Evolutionary conservation across 2,329 filamentous ascomycete species (phyloP), one percentile per base, ranked within the genome.

Genomic region (Amesomyces nigricolor): DNA sequence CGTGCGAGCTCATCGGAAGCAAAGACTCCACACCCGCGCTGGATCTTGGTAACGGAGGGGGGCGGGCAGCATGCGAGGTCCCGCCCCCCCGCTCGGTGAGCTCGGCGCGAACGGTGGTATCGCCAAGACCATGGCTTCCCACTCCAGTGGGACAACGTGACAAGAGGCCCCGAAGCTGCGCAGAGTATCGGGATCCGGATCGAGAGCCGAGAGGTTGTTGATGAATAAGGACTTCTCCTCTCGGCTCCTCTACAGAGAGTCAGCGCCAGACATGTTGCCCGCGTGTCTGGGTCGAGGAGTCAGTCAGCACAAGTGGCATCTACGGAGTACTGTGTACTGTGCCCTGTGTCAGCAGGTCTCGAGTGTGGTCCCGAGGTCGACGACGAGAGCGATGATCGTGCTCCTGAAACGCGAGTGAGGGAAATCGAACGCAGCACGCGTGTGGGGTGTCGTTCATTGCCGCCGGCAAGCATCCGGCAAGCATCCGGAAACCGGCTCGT

Each of bases 401-500:
- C 32, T 35, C 32, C 37, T 56, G 48, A 51, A 56, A 53, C 54
- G 47, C 8, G 43, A 30, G 14, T 11, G 43, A 30, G 14, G 16
- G 45, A 48, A 43, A 39, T 47, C 32, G 47, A 37, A n/a, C 26
- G 39, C 48, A 39, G 30, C 38, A 52, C 14, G 37, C 10, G 19
- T 46, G 52, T 53, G 53, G 54, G 51, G 54, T 42, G 22, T 10
- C 46, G 38, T 49, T 38, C 13, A 47, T 48, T 48, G 39, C 16
- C 39, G 50, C 38, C 48, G 52, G 55, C 42, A 51, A 44, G 50
- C 53, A 56, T 52, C 53, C 58, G 58, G 49, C 53, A 51, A 44
- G 50, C 53, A 56, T 52, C 53, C 58, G 58, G 49, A 55, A 42
- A 48, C 46, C 54, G 58, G 56, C 56, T 58, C 53, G 51, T 47